These are phyloP conservation scores for Chalciporus chontae DNA, from an alignment of 768 basidiomycete species.

Conservation along the genomic window DNA sequence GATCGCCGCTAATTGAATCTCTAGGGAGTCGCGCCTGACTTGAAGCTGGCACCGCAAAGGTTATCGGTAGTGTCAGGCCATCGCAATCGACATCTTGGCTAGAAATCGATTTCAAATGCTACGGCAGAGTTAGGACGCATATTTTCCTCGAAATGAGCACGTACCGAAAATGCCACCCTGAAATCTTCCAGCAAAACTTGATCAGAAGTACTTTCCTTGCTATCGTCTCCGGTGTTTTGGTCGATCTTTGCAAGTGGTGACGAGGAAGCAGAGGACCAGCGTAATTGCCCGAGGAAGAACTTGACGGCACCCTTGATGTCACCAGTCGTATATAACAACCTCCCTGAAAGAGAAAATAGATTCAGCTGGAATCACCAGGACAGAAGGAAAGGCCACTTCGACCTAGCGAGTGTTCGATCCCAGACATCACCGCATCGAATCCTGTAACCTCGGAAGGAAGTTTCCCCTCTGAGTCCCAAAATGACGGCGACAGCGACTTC, in stretches of 20 bases:
- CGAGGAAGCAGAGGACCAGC: constrained; percentile 35
- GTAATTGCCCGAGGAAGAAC: constrained; percentile 73
- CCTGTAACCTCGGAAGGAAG: constrained; percentile 37
- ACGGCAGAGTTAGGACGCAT: neutral
- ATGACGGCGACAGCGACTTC: constrained; percentile 72
- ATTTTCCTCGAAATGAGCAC: constrained; percentile 14
- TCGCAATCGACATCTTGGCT: constrained; percentile 38
- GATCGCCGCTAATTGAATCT: constrained; percentile 42
- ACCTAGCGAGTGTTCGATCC: constrained; percentile 82
- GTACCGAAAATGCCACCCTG: constrained; percentile 76
- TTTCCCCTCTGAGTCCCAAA: constrained; percentile 70
- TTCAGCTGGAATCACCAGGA: constrained; percentile 1
- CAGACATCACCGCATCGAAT: constrained; percentile 63
- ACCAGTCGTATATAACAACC: constrained; percentile 88
- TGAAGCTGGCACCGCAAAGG: constrained; percentile 56
- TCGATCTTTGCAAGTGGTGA: constrained; percentile 17
- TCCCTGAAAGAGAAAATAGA: constrained; percentile 44
- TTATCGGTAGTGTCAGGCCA: constrained; percentile 60
- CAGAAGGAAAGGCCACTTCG: constrained; percentile 7
- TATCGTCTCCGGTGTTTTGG: constrained; percentile 20
- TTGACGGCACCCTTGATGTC: constrained; percentile 72
- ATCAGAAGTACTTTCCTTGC: constrained; percentile 43
- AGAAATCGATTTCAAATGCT: constrained; percentile 74
- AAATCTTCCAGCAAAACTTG: constrained; percentile 86
- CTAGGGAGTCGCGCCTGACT: constrained; percentile 57